Evolutionary conservation across 257 asterid species (phyloP).

Genomic region (Gynochthodes officinalis): DNA sequence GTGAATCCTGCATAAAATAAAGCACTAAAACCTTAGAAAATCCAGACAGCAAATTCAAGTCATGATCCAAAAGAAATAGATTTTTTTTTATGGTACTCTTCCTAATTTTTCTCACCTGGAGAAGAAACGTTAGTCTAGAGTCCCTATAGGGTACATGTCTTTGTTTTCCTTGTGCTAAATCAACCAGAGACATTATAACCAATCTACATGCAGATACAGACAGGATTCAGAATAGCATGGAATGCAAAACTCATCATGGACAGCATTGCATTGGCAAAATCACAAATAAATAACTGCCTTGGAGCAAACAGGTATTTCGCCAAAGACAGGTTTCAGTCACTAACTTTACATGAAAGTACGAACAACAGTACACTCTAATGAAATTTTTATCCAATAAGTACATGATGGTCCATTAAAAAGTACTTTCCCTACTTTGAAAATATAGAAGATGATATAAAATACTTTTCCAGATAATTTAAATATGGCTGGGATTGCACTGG

Average conservation of each 20-base stretch:
- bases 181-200: conserved; percentile 86
- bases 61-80: background rate
- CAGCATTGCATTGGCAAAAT: background rate
- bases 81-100: background rate
- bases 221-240: conserved; percentile 16
- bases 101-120: conserved; percentile 55
- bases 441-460: background rate
- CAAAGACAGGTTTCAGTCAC: background rate
- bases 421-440: background rate
- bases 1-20: conserved; percentile 67
- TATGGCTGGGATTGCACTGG: background rate
- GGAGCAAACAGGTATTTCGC: background rate
- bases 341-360: background rate
- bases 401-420: background rate
- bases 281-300: background rate
- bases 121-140: conserved; percentile 89
- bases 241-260: background rate
- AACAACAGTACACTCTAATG: background rate
- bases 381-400: background rate
- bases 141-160: conserved; percentile 87
- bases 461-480: background rate
- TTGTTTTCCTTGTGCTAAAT: conserved; percentile 79
- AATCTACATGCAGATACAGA: conserved; percentile 40
- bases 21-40: conserved; percentile 10
- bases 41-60: background rate